Evolutionary conservation across 768 basidiomycete species (phyloP).

Genomic region (Lentinula guzmanii): DNA sequence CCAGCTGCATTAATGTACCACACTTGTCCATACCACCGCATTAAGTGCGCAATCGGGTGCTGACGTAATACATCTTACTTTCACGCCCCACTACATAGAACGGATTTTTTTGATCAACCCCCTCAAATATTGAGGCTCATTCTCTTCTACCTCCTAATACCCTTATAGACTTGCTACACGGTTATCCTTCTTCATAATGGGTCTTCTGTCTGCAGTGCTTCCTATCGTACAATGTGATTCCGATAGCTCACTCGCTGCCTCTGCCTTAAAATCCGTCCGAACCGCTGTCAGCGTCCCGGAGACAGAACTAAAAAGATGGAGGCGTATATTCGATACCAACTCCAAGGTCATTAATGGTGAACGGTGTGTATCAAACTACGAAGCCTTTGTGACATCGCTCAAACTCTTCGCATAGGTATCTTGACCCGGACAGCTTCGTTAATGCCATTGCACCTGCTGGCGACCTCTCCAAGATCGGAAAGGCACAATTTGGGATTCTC

Average conservation of each 20-base stretch:
- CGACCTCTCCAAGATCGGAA: constrained; percentile 81
- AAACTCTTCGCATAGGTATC: constrained; percentile 46
- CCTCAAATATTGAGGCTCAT: constrained; percentile 8
- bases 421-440: constrained; percentile 86
- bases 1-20: not conserved
- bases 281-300: constrained; percentile 69
- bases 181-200: constrained; percentile 22
- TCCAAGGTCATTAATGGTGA: constrained; percentile 74
- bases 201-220: constrained; percentile 34
- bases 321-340: constrained; percentile 78
- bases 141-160: constrained; percentile 26
- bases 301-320: constrained; percentile 84
- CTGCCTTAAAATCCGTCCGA: constrained; percentile 61
- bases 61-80: not conserved
- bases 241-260: constrained; percentile 40
- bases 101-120: not conserved
- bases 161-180: constrained; percentile 19
- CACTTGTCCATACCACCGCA: constrained; percentile 22
- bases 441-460: constrained; percentile 89
- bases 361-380: constrained; percentile 21
- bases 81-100: not conserved
- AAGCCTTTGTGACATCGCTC: not conserved
- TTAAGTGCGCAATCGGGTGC: not conserved
- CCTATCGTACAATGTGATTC: constrained; percentile 54
- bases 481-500: constrained; percentile 83